phyloP scores from a whole-genome alignment of 768 basidiomycete genomes.

The Boletus vermiculosoides region DNA sequence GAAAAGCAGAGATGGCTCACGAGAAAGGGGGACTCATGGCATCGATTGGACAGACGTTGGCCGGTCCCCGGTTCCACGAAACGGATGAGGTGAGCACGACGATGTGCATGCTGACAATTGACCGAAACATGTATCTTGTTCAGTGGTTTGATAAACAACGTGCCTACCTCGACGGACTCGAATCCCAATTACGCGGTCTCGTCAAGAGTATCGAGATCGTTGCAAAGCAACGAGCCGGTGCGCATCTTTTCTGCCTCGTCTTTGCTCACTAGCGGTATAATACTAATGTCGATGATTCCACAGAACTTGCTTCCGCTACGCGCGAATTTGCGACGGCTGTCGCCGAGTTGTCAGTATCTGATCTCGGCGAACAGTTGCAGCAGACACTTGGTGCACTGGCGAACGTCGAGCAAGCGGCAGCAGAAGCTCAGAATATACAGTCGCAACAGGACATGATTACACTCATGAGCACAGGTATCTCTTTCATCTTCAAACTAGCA shows the following conservation, averaged over 20 bases:
- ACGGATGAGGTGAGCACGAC: conserved; percentile 67
- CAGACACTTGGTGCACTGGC: conserved; percentile 67
- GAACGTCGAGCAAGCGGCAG: conserved; percentile 69
- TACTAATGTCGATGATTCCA: not conserved
- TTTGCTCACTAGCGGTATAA: not conserved
- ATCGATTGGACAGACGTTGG: conserved; percentile 72
- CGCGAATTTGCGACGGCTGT: conserved; percentile 81
- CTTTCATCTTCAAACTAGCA: not conserved
- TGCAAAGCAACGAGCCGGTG: conserved; percentile 79
- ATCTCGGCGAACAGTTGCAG: conserved; percentile 72
- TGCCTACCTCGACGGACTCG: conserved; percentile 81
- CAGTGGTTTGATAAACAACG: conserved; percentile 96
- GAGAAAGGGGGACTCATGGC: conserved; percentile 84
- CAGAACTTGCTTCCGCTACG: conserved; percentile 67
- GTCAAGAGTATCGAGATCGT: conserved; percentile 85
- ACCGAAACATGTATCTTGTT: not conserved
- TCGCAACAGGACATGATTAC: conserved; percentile 81
- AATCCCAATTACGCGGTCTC: conserved; percentile 82
- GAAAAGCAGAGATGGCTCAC: conserved; percentile 71
- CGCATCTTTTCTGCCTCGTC: no score
- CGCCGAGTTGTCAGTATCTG: conserved; percentile 67
- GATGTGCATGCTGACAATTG: not conserved
- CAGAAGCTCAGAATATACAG: conserved; percentile 72
- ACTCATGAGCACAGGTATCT: conserved; percentile 69
- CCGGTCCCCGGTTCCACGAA: conserved; percentile 82